Conservation (phyloP, 495 filamentous ascomycete genomes). For the Talaromyces thailandensis region DNA sequence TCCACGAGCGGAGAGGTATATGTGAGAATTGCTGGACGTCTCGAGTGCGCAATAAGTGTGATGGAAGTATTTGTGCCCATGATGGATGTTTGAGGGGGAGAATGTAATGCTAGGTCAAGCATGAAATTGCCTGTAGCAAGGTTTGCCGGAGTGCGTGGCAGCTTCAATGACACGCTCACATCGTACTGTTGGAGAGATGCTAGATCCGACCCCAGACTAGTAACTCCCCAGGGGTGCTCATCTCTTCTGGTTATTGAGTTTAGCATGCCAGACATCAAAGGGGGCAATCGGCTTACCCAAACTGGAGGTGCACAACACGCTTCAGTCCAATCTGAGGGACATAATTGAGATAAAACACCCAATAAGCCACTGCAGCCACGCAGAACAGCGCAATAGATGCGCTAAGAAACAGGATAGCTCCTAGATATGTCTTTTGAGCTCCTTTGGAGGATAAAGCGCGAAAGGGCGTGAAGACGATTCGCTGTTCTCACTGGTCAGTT, state of each 20-base stretch:
- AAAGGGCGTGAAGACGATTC: constrained; percentile 23
- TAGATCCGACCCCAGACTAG: constrained; percentile 28
- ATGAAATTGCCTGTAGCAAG: constrained; percentile 79
- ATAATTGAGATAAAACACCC: constrained; percentile 71
- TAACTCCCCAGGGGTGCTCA: constrained; percentile 34
- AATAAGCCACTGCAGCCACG: constrained; percentile 58
- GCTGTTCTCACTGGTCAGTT: constrained; percentile 12
- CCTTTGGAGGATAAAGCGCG: constrained; percentile 52
- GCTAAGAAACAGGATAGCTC: constrained; percentile 52
- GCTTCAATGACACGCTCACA: constrained; percentile 62
- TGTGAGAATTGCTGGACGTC: constrained; percentile 57
- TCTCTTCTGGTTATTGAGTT: constrained; percentile 15
- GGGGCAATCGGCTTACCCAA: constrained; percentile 43
- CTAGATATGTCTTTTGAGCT: constrained; percentile 63
- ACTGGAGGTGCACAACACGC: constrained; percentile 70
- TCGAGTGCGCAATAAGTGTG: constrained; percentile 31
- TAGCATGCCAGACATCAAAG: not conserved
- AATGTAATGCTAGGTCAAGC: constrained; percentile 64
- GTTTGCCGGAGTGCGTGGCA: constrained; percentile 52
- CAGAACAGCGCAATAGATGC: constrained; percentile 50
- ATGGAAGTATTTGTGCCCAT: constrained; percentile 16
- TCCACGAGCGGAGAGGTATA: constrained; percentile 55
- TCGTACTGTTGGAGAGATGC: constrained; percentile 47
- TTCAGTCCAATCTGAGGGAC: constrained; percentile 64
- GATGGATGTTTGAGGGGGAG: constrained; percentile 22